Evolutionary conservation across 495 filamentous ascomycete species (phyloP).

Genomic region (Aspergillus bertholletiae): DNA sequence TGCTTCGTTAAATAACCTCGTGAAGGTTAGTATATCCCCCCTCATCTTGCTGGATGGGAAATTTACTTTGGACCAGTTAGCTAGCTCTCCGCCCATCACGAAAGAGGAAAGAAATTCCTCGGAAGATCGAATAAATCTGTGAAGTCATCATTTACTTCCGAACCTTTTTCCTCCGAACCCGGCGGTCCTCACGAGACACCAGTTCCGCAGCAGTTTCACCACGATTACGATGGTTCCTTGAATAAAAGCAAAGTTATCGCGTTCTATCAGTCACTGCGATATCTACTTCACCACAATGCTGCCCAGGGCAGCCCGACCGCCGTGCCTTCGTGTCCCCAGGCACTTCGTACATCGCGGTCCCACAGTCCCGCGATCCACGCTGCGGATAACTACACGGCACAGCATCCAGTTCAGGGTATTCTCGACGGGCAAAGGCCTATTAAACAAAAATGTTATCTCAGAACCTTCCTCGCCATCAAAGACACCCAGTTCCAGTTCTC

Average conservation of each 20-base stretch:
- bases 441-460: conserved; percentile 19
- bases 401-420: conserved; percentile 29
- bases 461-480: conserved; percentile 12
- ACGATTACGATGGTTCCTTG: conserved; percentile 30
- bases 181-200: conserved; percentile 26
- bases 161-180: conserved; percentile 39
- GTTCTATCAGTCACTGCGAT: conserved; percentile 1
- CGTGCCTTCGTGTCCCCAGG: conserved; percentile 35
- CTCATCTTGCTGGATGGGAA: background rate
- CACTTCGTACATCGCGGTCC: conserved; percentile 27
- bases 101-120: background rate
- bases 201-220: background rate
- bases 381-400: conserved; percentile 20
- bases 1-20: background rate
- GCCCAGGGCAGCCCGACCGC: conserved; percentile 40
- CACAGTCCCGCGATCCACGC: conserved; percentile 25
- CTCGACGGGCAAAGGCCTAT: conserved; percentile 15
- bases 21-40: background rate
- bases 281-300: conserved; percentile 29
- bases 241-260: conserved; percentile 1
- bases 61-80: background rate
- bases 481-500: conserved; percentile 6
- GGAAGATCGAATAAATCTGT: background rate
- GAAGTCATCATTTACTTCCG: conserved; percentile 1
- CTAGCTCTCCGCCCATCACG: background rate